These are phyloP conservation scores for Colletotrichum sp. DNA, from an alignment of 2,329 filamentous ascomycete species.

Conservation along the genomic window DNA sequence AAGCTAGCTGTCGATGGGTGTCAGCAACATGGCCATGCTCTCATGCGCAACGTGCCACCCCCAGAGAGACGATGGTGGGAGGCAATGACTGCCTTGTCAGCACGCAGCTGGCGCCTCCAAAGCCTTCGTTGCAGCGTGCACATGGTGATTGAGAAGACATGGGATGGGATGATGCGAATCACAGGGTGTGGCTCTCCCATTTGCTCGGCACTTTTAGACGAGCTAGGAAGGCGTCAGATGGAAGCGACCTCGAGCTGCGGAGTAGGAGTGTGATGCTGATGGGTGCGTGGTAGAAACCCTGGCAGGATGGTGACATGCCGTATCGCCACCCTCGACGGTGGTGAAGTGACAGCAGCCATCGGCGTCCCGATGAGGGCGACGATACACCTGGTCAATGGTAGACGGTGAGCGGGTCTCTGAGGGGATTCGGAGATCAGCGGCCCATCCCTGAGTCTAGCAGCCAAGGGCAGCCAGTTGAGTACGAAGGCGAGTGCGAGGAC, in stretches of 20 bases:
- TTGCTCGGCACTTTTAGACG: constrained; percentile 4
- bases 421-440: constrained; percentile 16
- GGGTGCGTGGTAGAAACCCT: not conserved
- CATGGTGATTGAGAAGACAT: not conserved
- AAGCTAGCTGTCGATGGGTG: not conserved
- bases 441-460: not conserved
- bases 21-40: not conserved
- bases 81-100: not conserved
- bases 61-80: not conserved
- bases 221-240: not conserved
- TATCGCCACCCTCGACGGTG: not conserved
- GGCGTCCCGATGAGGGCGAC: not conserved
- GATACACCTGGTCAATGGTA: not conserved
- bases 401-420: not conserved
- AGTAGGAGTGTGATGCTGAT: not conserved
- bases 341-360: not conserved
- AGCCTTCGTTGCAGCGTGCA: not conserved
- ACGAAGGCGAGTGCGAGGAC: not conserved
- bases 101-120: not conserved
- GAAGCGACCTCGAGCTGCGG: not conserved
- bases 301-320: constrained; percentile 5
- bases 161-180: not conserved
- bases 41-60: not conserved
- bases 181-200: not conserved
- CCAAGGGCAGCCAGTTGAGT: not conserved